Evolutionary conservation across 495 filamentous ascomycete genomes (phyloP).

Genomic region (Elasticomyces elasticus): DNA sequence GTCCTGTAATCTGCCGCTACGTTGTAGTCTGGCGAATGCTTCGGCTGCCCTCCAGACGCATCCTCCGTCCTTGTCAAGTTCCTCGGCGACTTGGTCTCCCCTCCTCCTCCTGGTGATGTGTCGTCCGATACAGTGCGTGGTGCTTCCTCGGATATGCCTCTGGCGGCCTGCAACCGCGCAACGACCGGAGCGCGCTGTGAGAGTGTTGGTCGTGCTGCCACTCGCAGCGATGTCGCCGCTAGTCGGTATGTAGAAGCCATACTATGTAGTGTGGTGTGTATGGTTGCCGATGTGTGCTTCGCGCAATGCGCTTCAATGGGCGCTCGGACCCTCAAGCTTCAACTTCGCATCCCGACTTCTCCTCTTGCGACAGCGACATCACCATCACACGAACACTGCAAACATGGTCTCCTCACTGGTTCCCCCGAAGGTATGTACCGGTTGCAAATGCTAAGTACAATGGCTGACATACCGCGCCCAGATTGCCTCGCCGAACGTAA

Average conservation of each 20-base stretch:
- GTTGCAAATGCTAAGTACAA: not conserved
- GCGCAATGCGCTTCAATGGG: not conserved
- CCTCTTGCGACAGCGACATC: not conserved
- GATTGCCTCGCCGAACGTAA: slow-evolving; percentile 89
- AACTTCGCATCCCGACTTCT: slow-evolving; percentile 1
- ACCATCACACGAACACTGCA: not conserved
- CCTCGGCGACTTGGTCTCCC: slow-evolving; percentile 21
- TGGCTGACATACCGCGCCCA: slow-evolving; percentile 28
- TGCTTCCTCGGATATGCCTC: not conserved
- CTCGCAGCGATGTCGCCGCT: slow-evolving; percentile 18
- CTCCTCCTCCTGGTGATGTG: not conserved
- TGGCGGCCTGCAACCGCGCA: slow-evolving; percentile 2
- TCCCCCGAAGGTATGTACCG: slow-evolving; percentile 72
- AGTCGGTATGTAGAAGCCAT: slow-evolving; percentile 13
- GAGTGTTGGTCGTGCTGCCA: slow-evolving; percentile 36
- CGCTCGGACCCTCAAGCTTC: slow-evolving; percentile 4
- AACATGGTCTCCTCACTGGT: slow-evolving; percentile 77
- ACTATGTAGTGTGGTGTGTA: not conserved
- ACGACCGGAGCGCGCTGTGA: slow-evolving; percentile 25
- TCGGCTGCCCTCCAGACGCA: slow-evolving; percentile 41
- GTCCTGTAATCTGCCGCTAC: slow-evolving; percentile 68
- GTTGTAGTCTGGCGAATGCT: slow-evolving; percentile 70
- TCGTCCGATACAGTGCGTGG: not conserved
- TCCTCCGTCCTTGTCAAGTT: slow-evolving; percentile 46
- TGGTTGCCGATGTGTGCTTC: not conserved